Percentiles rank a stretch among this genome's conserved stretches.
Conservation (phyloP, 306 rosid genomes). For the Senna siamea region DNA sequence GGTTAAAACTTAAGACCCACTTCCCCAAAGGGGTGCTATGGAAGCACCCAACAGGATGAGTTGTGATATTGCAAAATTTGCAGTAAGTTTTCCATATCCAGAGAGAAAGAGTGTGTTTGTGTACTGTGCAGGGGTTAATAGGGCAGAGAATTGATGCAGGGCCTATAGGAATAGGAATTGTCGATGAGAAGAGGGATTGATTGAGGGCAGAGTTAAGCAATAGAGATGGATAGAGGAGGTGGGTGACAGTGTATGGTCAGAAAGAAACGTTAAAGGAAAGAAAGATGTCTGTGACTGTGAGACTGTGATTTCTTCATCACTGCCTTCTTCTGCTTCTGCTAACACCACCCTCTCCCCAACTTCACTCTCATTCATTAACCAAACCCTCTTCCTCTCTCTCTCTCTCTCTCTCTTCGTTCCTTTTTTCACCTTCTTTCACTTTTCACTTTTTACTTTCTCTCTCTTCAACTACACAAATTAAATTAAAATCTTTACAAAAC, state of each 20-base stretch:
- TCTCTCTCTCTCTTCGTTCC: background rate
- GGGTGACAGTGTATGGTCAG: too few relatives aligned
- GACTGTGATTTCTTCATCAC: slow-evolving; percentile 56
- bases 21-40: slow-evolving; percentile 22
- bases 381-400: background rate
- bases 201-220: too few relatives aligned
- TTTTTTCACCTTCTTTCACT: too few relatives aligned
- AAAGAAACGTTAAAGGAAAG: too few relatives aligned
- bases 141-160: too few relatives aligned
- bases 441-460: too few relatives aligned
- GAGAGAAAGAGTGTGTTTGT: background rate
- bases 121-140: too few relatives aligned
- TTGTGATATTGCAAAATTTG: slow-evolving; percentile 19
- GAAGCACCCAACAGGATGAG: slow-evolving; percentile 20
- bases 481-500: too few relatives aligned
- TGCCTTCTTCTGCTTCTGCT: slow-evolving; percentile 32
- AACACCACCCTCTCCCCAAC: background rate
- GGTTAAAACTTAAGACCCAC: slow-evolving; percentile 12
- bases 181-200: too few relatives aligned
- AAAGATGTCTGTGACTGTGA: too few relatives aligned
- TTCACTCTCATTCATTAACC: slow-evolving; percentile 32
- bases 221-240: too few relatives aligned
- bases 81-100: slow-evolving; percentile 30
- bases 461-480: too few relatives aligned
- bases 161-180: slow-evolving; percentile 39